Percentiles rank a stretch among this genome's conserved stretches.
Conservation (phyloP, 805 yeast species). For the Ogataea zsoltii region DNA sequence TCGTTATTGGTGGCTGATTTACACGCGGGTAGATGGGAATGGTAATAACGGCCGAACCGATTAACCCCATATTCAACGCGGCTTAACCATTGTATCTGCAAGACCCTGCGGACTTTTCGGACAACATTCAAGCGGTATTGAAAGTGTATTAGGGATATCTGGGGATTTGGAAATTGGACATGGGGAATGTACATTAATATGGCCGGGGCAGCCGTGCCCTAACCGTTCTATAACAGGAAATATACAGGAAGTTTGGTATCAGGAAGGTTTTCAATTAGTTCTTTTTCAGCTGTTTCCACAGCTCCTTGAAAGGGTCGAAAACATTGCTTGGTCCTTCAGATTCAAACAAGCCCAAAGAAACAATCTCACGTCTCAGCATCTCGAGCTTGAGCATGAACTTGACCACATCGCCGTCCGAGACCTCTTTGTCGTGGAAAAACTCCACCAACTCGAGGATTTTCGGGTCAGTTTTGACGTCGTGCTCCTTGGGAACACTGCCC, state of each 20-base stretch:
- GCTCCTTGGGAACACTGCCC: slow-evolving; percentile 12
- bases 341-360: slow-evolving; percentile 1
- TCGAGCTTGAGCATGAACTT: slow-evolving; percentile 19
- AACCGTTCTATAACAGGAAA: background rate
- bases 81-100: too few species aligned
- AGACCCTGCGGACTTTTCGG: too few species aligned
- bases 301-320: slow-evolving; percentile 17
- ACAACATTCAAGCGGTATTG: too few species aligned
- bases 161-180: background rate
- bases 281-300: slow-evolving; percentile 18
- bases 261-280: background rate
- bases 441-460: slow-evolving; percentile 13
- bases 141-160: too few species aligned
- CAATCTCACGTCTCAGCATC: slow-evolving; percentile 17
- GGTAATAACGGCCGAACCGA: too few species aligned
- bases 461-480: slow-evolving; percentile 14
- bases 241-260: background rate
- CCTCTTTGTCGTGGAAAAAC: background rate
- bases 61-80: too few species aligned
- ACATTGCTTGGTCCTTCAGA: slow-evolving; percentile 6
- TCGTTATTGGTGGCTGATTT: too few species aligned
- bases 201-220: background rate
- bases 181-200: background rate
- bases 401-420: slow-evolving; percentile 12
- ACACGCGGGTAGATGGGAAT: too few species aligned